Evolutionary conservation across 768 basidiomycete species (phyloP), one percentile per base, ranked within the genome.

Genomic region (Suillus placidus): DNA sequence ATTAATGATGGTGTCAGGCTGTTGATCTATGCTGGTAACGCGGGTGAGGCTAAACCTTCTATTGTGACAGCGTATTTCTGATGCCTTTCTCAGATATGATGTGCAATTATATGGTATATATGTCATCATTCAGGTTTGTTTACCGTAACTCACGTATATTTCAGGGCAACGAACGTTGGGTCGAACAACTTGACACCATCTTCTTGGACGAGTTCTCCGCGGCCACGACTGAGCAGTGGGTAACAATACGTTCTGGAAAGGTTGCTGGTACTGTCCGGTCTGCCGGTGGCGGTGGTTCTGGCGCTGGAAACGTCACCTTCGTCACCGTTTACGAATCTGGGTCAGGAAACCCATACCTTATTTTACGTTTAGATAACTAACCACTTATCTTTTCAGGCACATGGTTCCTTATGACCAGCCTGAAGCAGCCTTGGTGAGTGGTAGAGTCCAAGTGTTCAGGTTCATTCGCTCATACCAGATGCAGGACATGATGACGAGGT

Each of bases 331-430:
- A 85, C 70, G 89, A 92, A 70, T 93, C 95, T 35, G 95, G 95
- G 84, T 95, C 77, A 69, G 88, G 78, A 9, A 35, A 64, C 51
- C 16, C 32, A 26, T n/a, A 23, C 42, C 20, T 51, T 52, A 6
- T 16, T 63, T 58, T 52, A 2, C 34, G 32, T 62, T 30, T 52
- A 34, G 60, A 52, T 43, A 23, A 60, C 51, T 26, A 58, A 51
- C 62, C 35, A n/a, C 60, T 63, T 47, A 56, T 63, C 54, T 67
- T 67, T 65, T 7, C 70, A 93, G 92, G 42, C 93, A 94, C 74
- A 92, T 95, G 94, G 93, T 93, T 9, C 94, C 95, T 6, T 89
- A 84, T 72, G 94, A 98, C 77, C 94, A 96, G 73, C 91, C 95
- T 1, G 91, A 93, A 71, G 95, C 89, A 47, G 87, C 94, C 54